A percentile compares a stretch with the other conserved stretches of the same genome.
Evolutionary conservation across 2,329 filamentous ascomycete genomes (phyloP).

Genomic region (Colletotrichum plurivorum): DNA sequence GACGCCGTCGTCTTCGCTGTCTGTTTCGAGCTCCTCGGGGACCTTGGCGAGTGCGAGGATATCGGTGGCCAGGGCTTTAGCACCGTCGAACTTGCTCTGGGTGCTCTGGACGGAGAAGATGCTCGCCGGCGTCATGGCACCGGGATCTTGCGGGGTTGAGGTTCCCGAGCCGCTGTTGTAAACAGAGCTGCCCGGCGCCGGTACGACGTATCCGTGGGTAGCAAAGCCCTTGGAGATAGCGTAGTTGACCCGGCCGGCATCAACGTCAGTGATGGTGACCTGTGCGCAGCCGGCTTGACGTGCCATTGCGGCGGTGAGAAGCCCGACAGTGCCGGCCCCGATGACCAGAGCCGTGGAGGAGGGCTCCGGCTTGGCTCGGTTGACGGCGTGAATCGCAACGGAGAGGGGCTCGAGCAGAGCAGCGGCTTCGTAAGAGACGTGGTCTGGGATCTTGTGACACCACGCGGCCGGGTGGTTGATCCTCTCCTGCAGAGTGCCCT

Average conservation of each 20-base stretch:
- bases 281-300: conserved; percentile 71
- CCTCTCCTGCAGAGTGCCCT: conserved; percentile 73
- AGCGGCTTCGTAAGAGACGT: conserved; percentile 71
- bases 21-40: conserved; percentile 47
- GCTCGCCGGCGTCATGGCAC: conserved; percentile 60
- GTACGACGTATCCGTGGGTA: conserved; percentile 70
- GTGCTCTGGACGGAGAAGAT: conserved; percentile 61
- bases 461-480: conserved; percentile 74
- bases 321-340: conserved; percentile 75
- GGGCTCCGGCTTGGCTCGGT: conserved; percentile 65
- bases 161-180: conserved; percentile 57
- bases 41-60: conserved; percentile 59
- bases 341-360: conserved; percentile 73
- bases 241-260: conserved; percentile 71
- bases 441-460: conserved; percentile 75
- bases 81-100: conserved; percentile 65
- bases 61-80: conserved; percentile 64
- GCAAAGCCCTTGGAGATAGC: conserved; percentile 72
- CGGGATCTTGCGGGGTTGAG: conserved; percentile 60
- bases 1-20: conserved; percentile 72
- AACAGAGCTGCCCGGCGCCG: conserved; percentile 60
- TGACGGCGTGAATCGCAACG: conserved; percentile 73
- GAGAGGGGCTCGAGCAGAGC: conserved; percentile 74
- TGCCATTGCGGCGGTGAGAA: conserved; percentile 75
- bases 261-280: conserved; percentile 73